phyloP scores from a whole-genome alignment of 2,329 filamentous ascomycete species.

The Cladosporium halotolerans region DNA sequence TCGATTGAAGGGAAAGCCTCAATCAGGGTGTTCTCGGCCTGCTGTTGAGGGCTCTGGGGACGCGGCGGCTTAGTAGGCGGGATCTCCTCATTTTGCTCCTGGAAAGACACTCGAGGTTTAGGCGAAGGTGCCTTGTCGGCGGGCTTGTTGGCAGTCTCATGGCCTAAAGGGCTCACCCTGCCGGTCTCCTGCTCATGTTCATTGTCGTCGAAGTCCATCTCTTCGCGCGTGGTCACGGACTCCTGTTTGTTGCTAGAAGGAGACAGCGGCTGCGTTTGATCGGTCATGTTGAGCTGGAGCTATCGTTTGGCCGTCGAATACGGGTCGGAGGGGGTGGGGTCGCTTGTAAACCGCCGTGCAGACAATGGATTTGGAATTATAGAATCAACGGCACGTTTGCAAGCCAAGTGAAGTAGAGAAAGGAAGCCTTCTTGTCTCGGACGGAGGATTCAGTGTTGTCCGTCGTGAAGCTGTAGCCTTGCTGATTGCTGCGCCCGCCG shows the following conservation, averaged over 20 bases:
- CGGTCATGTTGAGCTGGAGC: slow-evolving; percentile 17
- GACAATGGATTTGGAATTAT: no score
- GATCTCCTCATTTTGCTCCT: slow-evolving; percentile 42
- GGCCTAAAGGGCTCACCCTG: slow-evolving; percentile 32
- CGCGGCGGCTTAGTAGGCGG: slow-evolving; percentile 74
- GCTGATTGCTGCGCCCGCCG: no score
- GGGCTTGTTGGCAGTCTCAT: slow-evolving; percentile 32
- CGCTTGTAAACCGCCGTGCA: no score
- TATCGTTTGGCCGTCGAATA: no score
- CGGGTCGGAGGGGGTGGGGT: no score
- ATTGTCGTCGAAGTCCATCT: slow-evolving; percentile 48
- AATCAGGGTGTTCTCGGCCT: slow-evolving; percentile 80
- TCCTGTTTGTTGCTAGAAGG: slow-evolving; percentile 29
- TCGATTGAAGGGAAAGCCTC: slow-evolving; percentile 92
- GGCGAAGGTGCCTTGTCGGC: slow-evolving; percentile 31
- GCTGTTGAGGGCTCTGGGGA: slow-evolving; percentile 71
- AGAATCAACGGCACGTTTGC: no score
- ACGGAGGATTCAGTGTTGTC: no score
- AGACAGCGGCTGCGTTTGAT: slow-evolving; percentile 19
- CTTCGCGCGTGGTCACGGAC: slow-evolving; percentile 33
- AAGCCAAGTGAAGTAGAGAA: no score
- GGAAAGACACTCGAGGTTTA: slow-evolving; percentile 43
- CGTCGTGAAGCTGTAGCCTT: no score
- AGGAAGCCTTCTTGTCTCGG: no score
- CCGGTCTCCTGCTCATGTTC: slow-evolving; percentile 54